A percentile compares a stretch with the other conserved stretches of the same genome.
Evolutionary conservation across 2,329 filamentous ascomycete species (phyloP).

Genomic region (Ceratocystis diversiconidia): DNA sequence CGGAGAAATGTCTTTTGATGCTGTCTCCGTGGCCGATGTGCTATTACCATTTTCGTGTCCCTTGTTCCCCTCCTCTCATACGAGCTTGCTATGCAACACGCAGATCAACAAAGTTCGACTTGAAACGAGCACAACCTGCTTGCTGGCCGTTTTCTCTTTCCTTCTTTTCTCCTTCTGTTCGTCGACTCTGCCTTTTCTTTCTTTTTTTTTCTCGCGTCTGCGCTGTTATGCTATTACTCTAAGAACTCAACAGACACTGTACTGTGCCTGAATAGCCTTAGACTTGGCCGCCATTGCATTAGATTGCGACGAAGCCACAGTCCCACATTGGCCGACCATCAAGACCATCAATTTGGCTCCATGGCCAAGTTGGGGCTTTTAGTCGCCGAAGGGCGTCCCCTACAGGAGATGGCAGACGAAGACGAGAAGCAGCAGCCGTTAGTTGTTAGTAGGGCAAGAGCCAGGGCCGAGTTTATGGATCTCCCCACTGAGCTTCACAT

Average conservation of each 20-base stretch:
- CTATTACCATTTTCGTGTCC: not conserved
- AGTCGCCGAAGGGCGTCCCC: not conserved
- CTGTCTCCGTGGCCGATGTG: not conserved
- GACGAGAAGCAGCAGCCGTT: conserved; percentile 20
- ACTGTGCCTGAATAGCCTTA: too few relatives aligned
- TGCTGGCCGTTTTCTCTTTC: not conserved
- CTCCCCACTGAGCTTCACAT: conserved; percentile 56
- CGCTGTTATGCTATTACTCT: not conserved
- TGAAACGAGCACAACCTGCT: not conserved
- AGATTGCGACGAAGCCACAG: not conserved
- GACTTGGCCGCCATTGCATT: too few relatives aligned
- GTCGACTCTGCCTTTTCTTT: not conserved
- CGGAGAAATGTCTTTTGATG: not conserved
- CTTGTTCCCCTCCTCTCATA: not conserved
- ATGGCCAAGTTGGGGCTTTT: not conserved
- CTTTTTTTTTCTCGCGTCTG: not conserved
- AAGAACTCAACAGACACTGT: not conserved
- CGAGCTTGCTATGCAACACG: not conserved
- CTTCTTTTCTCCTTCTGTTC: not conserved
- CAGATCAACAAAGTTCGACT: not conserved
- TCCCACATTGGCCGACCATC: not conserved
- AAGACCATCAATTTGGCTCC: not conserved
- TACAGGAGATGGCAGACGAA: conserved; percentile 16
- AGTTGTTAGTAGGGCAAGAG: conserved; percentile 19
- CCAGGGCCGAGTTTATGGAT: conserved; percentile 29